A percentile compares a stretch with the other conserved stretches of the same genome.
These are phyloP conservation scores for Halenospora varia DNA, from an alignment of 495 filamentous ascomycete species.

Conservation along the genomic window DNA sequence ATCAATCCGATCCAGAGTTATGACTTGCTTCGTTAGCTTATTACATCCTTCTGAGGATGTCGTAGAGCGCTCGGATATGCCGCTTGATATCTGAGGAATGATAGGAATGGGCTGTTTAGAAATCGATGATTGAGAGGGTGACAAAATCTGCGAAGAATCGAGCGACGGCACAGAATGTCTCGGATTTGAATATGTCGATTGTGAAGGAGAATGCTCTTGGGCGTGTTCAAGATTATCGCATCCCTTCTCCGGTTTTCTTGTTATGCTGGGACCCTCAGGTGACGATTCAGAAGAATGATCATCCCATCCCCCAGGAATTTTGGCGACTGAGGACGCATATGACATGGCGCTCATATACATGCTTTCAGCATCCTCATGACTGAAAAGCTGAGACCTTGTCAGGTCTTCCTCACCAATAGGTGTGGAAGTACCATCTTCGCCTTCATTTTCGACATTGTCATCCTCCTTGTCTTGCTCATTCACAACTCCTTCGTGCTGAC, in stretches of 20 bases:
- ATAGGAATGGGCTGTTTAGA: slow-evolving; percentile 6
- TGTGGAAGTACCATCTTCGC: slow-evolving; percentile 13
- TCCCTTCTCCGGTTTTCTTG: neutral
- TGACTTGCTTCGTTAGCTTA: slow-evolving; percentile 29
- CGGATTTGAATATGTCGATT: neutral
- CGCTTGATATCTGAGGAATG: slow-evolving; percentile 22
- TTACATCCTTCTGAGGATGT: slow-evolving; percentile 19
- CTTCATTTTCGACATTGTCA: neutral
- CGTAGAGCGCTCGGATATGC: slow-evolving; percentile 22
- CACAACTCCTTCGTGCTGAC: neutral
- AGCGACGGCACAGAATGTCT: too few relatives aligned
- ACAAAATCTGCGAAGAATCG: neutral
- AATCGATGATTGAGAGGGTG: neutral
- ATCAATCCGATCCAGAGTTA: slow-evolving; percentile 27
- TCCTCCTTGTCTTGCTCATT: neutral
- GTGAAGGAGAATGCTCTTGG: slow-evolving; percentile 1
- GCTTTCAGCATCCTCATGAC: slow-evolving; percentile 88
- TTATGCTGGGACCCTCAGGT: slow-evolving; percentile 4
- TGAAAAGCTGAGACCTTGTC: slow-evolving; percentile 74
- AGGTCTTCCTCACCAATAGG: slow-evolving; percentile 32
- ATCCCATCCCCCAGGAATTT: slow-evolving; percentile 25
- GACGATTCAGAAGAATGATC: slow-evolving; percentile 9
- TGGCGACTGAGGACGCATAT: slow-evolving; percentile 22
- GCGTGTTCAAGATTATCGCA: slow-evolving; percentile 21
- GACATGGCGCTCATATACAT: slow-evolving; percentile 79